Evolutionary conservation across 2,329 filamentous ascomycete species (phyloP).

Genomic region (Penicillium corylophilum): DNA sequence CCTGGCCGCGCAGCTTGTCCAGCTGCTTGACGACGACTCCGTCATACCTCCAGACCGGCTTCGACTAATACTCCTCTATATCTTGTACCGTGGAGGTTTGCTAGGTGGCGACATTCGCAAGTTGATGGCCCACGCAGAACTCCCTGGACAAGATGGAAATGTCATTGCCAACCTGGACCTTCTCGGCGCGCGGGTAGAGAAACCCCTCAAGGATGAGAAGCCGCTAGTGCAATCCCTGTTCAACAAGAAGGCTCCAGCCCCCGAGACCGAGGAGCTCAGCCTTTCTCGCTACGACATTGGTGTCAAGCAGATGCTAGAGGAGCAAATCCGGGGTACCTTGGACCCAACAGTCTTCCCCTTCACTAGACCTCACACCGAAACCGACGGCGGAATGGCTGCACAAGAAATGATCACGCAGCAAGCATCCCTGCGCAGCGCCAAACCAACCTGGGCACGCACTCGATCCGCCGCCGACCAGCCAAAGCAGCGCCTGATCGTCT

Average conservation of each 20-base stretch:
- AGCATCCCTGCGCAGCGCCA: constrained; percentile 82
- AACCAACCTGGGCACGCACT: constrained; percentile 91
- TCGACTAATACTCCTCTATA: constrained; percentile 79
- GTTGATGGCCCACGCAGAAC: constrained; percentile 75
- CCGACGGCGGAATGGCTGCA: constrained; percentile 39
- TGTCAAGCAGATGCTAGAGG: constrained; percentile 79
- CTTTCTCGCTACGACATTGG: constrained; percentile 84
- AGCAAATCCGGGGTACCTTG: constrained; percentile 65
- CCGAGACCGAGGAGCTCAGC: constrained; percentile 71
- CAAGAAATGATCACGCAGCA: constrained; percentile 55
- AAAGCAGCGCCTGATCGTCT: constrained; percentile 85
- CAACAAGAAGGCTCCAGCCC: constrained; percentile 58
- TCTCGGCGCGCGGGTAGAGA: constrained; percentile 72
- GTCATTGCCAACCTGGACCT: constrained; percentile 73
- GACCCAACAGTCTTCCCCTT: constrained; percentile 70
- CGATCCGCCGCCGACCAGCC: constrained; percentile 74
- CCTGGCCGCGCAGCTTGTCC: constrained; percentile 77
- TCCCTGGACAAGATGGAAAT: constrained; percentile 71
- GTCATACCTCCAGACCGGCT: constrained; percentile 72
- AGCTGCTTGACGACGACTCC: constrained; percentile 81
- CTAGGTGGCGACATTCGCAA: constrained; percentile 80
- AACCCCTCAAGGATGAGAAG: constrained; percentile 74
- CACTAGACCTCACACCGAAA: constrained; percentile 64
- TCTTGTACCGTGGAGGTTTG: constrained; percentile 82
- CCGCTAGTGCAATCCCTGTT: constrained; percentile 68